Conservation (phyloP, 2,329 filamentous ascomycete genomes). For the Pseudogymnoascus sp. region DNA sequence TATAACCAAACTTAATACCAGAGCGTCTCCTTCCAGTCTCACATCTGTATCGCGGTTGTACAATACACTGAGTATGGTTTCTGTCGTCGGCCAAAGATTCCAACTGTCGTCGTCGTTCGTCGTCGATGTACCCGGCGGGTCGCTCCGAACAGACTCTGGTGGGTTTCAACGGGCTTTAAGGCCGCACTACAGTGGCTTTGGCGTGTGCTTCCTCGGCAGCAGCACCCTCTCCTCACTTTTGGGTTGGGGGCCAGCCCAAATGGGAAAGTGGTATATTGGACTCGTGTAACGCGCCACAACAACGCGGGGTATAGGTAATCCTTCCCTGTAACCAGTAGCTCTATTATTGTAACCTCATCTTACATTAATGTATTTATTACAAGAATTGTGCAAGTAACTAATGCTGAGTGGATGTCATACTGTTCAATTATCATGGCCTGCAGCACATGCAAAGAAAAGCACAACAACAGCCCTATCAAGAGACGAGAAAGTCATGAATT, state of each 20-base stretch:
- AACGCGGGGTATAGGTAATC: neutral
- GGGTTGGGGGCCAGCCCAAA: neutral
- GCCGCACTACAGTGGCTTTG: neutral
- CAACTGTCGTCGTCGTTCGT: neutral
- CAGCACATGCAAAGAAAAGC: neutral
- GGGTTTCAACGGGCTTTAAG: neutral
- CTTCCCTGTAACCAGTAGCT: neutral
- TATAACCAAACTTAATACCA: neutral
- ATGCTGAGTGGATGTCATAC: neutral
- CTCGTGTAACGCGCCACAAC: neutral
- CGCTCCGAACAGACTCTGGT: neutral
- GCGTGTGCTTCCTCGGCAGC: neutral
- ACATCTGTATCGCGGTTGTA: neutral
- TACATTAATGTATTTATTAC: neutral
- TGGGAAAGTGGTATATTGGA: conserved; percentile 2
- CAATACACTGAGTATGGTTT: neutral
- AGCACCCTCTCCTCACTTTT: neutral
- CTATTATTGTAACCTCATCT: neutral
- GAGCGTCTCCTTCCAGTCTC: neutral
- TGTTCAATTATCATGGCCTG: neutral
- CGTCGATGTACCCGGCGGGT: neutral
- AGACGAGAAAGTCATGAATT: neutral
- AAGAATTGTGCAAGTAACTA: neutral
- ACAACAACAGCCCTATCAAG: neutral
- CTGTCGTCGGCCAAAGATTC: neutral